Evolutionary conservation across 192 early-diverging fungal species (phyloP), one percentile per base, ranked within the genome.

Genomic region (Backusella tuberculispora): DNA sequence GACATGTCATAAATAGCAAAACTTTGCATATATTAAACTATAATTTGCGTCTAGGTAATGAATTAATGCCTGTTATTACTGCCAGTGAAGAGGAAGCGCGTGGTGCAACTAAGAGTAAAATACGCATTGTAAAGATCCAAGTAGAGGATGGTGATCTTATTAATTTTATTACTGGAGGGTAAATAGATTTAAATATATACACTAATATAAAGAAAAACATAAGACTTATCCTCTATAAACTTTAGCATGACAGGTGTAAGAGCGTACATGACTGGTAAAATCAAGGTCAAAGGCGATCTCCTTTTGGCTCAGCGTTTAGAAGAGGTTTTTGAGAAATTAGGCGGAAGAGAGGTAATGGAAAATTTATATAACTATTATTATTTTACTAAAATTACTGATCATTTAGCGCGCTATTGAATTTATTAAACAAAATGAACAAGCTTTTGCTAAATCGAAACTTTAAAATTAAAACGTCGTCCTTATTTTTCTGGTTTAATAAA

Each of bases 151-250:
- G 34, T 38, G 72, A 81, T 44, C 64, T 81, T 4, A 41, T 81
- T 29, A 77, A 81, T 72, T 81, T 81, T 38, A 76, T 81, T 29
- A 81, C 80, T n/a, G 80, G 80, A 73, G 80, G 80, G 80, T 81
- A 77, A 74, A 41, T 43, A 56, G 19, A 21, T 47, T 38, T 56
- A 43, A 50, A 40, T 40, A 71, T 6, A 6, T 53, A 5, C 13
- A 29, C 7, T 9, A 41, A 34, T 34, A 34, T 34, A 53, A 56
- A 34, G 48, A 13, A 19, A 37, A 8, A 19, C 12, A 21, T 0
- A 29, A 53, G 21, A 43, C n/a, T 15, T 47, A 37, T 63, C 34
- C 29, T 43, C 44, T 14, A 45, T 15, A 38, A n/a, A 3, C 17
- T 44, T 42, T 44, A 77, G 76, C 19, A 66, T 77, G 76, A 77